Conservation (phyloP, 208 protist species). For the Naegleria lovaniensis region DNA sequence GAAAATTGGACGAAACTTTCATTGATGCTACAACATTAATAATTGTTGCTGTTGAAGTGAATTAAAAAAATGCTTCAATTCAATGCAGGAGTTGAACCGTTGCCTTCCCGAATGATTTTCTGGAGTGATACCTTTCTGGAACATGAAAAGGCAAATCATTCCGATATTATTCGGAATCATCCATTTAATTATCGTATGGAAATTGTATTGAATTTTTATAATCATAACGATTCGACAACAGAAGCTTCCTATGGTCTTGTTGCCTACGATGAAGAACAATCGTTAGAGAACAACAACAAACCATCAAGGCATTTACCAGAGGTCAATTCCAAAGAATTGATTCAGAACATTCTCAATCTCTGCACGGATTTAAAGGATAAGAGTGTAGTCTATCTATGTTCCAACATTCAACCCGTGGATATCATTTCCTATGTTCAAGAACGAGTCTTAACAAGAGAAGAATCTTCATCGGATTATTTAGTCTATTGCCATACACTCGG, state of each 20-base stretch:
- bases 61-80: neutral
- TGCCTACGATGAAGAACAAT: too few relatives aligned
- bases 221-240: neutral
- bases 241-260: neutral
- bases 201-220: neutral
- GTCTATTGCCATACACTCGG: neutral
- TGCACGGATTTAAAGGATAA: neutral
- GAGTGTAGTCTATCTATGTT: neutral
- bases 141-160: constrained; percentile 1
- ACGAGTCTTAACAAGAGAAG: neutral
- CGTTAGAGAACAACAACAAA: neutral
- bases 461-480: neutral
- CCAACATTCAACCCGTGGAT: neutral
- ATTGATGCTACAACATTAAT: too few relatives aligned
- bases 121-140: neutral
- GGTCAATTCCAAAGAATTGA: neutral
- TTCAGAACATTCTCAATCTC: neutral
- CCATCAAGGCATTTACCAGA: too few relatives aligned
- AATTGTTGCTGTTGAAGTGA: too few relatives aligned
- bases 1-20: too few relatives aligned
- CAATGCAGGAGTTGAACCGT: neutral
- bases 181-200: neutral
- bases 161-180: neutral
- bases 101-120: neutral
- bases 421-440: neutral